Evolutionary conservation across 2,329 filamentous ascomycete genomes (phyloP).

Genomic region (Celoporthe dispersa): DNA sequence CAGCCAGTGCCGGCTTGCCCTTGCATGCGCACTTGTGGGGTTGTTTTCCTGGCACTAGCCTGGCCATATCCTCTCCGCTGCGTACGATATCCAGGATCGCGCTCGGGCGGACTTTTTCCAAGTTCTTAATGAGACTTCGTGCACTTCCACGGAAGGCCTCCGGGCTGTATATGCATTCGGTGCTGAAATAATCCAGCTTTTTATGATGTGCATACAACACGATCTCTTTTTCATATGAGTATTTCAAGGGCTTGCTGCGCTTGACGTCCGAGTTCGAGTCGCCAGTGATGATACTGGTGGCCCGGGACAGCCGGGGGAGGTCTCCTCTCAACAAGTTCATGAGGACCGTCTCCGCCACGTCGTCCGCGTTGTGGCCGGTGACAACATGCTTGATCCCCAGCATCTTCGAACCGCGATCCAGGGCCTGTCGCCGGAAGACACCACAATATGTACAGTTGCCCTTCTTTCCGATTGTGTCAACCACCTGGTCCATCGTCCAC

Average conservation of each 20-base stretch:
- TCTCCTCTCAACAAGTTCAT: constrained; percentile 97
- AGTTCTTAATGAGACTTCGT: constrained; percentile 88
- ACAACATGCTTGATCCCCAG: constrained; percentile 91
- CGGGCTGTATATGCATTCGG: constrained; percentile 97
- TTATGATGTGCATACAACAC: constrained; percentile 97
- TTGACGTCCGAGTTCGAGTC: constrained; percentile 84
- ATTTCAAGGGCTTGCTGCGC: constrained; percentile 95
- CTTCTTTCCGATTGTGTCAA: constrained; percentile 94
- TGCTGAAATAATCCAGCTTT: constrained; percentile 96
- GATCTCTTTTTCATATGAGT: constrained; percentile 98
- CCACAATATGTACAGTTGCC: constrained; percentile 99
- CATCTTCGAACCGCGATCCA: constrained; percentile 88
- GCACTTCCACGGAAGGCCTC: constrained; percentile 96
- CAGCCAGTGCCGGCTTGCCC: constrained; percentile 44
- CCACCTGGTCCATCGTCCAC: constrained; percentile 99
- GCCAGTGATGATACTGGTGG: constrained; percentile 86
- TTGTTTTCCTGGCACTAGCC: constrained; percentile 70
- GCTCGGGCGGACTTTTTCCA: constrained; percentile 90
- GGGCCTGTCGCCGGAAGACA: constrained; percentile 90
- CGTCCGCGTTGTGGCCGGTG: constrained; percentile 96
- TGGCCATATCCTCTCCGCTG: constrained; percentile 95
- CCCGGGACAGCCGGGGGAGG: constrained; percentile 81
- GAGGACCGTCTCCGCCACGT: constrained; percentile 94
- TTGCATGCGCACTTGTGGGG: constrained; percentile 53
- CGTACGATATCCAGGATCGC: constrained; percentile 93